A percentile compares a stretch with the other conserved stretches of the same genome.
Evolutionary conservation across 352 stramenopile genomes (phyloP).

Genomic region (Phytopythium mirpurense): DNA sequence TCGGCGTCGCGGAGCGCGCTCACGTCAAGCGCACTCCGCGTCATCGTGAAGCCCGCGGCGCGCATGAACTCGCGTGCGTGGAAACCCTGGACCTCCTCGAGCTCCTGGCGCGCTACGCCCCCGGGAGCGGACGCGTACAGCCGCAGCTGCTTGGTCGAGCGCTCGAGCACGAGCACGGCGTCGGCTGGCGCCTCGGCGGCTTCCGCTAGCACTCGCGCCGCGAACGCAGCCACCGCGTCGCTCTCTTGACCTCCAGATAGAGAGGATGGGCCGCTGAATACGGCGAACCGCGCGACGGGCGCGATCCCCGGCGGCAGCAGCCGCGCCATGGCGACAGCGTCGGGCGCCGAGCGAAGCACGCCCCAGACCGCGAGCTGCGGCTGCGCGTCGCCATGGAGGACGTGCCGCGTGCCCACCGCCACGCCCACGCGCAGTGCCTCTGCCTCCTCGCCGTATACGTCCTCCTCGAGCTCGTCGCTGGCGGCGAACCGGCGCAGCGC

Average conservation of each 20-base stretch:
- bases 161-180: conserved; percentile 21
- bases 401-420: conserved; percentile 19
- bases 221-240: conserved; percentile 10
- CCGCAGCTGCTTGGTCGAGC: conserved; percentile 7
- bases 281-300: neutral
- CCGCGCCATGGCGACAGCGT: conserved; percentile 7
- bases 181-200: neutral
- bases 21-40: conserved; percentile 40
- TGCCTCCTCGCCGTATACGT: neutral
- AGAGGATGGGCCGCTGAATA: conserved; percentile 1
- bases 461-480: conserved; percentile 9
- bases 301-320: conserved; percentile 9
- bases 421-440: conserved; percentile 11
- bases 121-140: conserved; percentile 17
- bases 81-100: conserved; percentile 33
- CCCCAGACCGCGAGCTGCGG: conserved; percentile 19
- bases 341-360: conserved; percentile 10
- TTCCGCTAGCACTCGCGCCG: neutral
- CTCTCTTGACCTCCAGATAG: neutral
- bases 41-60: conserved; percentile 19
- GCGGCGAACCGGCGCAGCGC: conserved; percentile 28
- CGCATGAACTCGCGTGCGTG: conserved; percentile 47
- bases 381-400: conserved; percentile 4
- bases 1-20: conserved; percentile 10
- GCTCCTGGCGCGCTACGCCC: conserved; percentile 7